Evolutionary conservation across 108 stramenopile species (phyloP).

Genomic region (Mediolabrus comicus): DNA sequence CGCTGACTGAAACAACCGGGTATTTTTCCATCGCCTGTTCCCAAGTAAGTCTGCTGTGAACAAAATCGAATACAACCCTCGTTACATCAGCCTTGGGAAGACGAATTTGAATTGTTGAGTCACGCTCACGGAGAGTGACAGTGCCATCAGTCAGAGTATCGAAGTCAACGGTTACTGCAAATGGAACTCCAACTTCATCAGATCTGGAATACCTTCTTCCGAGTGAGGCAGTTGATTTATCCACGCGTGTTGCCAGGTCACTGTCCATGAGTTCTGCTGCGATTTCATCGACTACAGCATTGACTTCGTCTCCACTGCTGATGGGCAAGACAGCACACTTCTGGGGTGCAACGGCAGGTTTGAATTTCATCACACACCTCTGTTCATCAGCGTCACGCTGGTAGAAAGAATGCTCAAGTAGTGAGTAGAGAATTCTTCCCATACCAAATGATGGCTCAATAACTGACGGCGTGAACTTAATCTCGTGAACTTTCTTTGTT

Average conservation of each 20-base stretch:
- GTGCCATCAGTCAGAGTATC: constrained; percentile 85
- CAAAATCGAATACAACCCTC: constrained; percentile 68
- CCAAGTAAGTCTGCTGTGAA: constrained; percentile 77
- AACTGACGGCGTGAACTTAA: constrained; percentile 97
- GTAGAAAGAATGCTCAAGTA: constrained; percentile 98
- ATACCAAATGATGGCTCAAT: constrained; percentile 99
- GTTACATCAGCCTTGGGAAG: constrained; percentile 80
- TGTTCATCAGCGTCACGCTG: constrained; percentile 92
- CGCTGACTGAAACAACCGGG: constrained; percentile 71
- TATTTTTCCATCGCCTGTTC: constrained; percentile 72
- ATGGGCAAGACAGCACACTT: constrained; percentile 96
- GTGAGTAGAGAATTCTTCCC: constrained; percentile 97
- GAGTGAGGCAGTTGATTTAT: constrained; percentile 88
- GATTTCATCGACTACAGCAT: constrained; percentile 85
- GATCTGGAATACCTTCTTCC: constrained; percentile 94
- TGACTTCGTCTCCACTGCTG: constrained; percentile 77
- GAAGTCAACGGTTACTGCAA: constrained; percentile 98
- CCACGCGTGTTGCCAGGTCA: constrained; percentile 86
- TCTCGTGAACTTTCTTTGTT: constrained; percentile 90
- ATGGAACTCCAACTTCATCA: constrained; percentile 99
- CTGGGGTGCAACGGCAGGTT: constrained; percentile 95
- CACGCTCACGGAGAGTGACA: constrained; percentile 98
- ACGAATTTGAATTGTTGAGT: constrained; percentile 93
- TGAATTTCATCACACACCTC: constrained; percentile 95
- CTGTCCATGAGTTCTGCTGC: constrained; percentile 78